Evolutionary conservation across 106 monocot genomes (phyloP).

Genomic region (Dendrobium chrysotoxum): DNA sequence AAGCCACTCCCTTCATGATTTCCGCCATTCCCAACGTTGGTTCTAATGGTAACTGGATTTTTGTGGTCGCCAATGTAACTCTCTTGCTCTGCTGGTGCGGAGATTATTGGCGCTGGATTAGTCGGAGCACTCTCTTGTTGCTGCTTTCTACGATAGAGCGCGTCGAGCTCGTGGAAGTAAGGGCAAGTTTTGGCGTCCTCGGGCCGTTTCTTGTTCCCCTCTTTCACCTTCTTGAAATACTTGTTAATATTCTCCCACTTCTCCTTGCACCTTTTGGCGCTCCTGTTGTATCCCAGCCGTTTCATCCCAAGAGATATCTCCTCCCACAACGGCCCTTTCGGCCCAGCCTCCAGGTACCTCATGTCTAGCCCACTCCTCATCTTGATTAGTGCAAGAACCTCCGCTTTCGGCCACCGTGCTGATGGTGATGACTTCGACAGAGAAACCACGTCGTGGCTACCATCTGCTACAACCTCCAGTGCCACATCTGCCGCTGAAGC

Average conservation of each 20-base stretch:
- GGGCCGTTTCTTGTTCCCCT: slow-evolving; percentile 75
- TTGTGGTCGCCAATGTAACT: neutral
- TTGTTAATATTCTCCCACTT: slow-evolving; percentile 97
- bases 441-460: neutral
- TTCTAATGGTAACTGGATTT: neutral
- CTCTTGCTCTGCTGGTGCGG: neutral
- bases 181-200: slow-evolving; percentile 84
- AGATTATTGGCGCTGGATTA: neutral
- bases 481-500: neutral
- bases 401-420: slow-evolving; percentile 57
- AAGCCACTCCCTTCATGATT: neutral
- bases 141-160: slow-evolving; percentile 56
- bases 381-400: slow-evolving; percentile 47
- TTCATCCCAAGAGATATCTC: slow-evolving; percentile 62
- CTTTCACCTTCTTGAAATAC: slow-evolving; percentile 90
- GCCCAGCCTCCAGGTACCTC: slow-evolving; percentile 59
- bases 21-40: neutral
- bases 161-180: slow-evolving; percentile 79
- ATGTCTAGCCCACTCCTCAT: slow-evolving; percentile 41
- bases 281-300: slow-evolving; percentile 56
- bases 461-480: neutral
- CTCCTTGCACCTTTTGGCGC: slow-evolving; percentile 78
- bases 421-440: neutral
- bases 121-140: neutral
- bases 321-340: slow-evolving; percentile 79